Conservation (phyloP, 192 early-diverging fungal species). For the Lobosporangium transversale region DNA sequence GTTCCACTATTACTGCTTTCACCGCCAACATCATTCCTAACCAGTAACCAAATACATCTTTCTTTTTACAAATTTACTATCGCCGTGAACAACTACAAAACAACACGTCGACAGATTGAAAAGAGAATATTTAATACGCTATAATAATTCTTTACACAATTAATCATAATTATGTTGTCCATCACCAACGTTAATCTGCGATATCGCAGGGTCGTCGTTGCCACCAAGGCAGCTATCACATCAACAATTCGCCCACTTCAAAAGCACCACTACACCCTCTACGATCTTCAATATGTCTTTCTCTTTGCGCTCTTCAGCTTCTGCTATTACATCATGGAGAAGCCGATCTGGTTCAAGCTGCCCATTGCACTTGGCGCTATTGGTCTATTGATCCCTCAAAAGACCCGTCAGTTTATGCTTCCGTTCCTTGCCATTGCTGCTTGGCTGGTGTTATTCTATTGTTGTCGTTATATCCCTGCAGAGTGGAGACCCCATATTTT, state of each 20-base stretch:
- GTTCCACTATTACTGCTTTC: no score
- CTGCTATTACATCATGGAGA: slow-evolving; percentile 55
- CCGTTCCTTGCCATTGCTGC: slow-evolving; percentile 65
- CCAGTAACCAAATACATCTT: no score
- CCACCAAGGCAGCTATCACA: slow-evolving; percentile 19
- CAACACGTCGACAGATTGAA: no score
- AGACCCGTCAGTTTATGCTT: slow-evolving; percentile 58
- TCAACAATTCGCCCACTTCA: slow-evolving; percentile 37
- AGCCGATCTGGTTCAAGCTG: slow-evolving; percentile 48
- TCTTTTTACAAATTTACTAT: no score
- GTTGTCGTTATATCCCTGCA: slow-evolving; percentile 62
- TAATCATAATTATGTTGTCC: slow-evolving; percentile 15
- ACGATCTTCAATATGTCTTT: slow-evolving; percentile 59
- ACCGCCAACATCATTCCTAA: no score
- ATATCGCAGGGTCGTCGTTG: slow-evolving; percentile 24
- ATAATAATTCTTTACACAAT: no score
- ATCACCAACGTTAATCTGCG: slow-evolving; percentile 34
- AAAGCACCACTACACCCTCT: slow-evolving; percentile 52
- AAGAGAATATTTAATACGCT: no score
- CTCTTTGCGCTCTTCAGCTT: slow-evolving; percentile 50
- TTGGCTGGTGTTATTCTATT: slow-evolving; percentile 67
- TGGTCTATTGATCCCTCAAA: slow-evolving; percentile 51
- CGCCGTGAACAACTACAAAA: no score
- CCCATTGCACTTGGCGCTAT: slow-evolving; percentile 40
- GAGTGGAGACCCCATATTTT: slow-evolving; percentile 68